Evolutionary conservation across 73 alveolate genomes (phyloP).

Genomic region (Paramecium sonneborni): DNA sequence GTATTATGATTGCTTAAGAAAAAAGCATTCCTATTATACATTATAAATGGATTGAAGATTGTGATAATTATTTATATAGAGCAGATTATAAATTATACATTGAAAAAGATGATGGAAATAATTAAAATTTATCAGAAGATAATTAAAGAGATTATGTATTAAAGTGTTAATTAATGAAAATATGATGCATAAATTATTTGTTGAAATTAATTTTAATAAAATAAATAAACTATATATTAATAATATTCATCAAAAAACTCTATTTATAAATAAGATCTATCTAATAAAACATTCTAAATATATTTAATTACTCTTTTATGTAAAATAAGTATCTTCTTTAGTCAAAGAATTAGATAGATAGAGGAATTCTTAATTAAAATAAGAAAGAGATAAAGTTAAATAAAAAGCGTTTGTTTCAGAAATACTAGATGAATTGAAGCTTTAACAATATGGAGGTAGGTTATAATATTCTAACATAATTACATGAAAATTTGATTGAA

Average conservation of each 20-base stretch:
- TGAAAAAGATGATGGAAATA: not conserved
- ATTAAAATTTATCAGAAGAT: not conserved
- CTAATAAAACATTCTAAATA: too few relatives aligned
- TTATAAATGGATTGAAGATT: slow-evolving; percentile 55
- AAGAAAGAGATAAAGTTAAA: not conserved
- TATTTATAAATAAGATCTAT: not conserved
- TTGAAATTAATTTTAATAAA: not conserved
- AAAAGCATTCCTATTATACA: slow-evolving; percentile 16
- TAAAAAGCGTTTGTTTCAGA: not conserved
- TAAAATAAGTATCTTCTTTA: too few relatives aligned
- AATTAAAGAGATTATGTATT: not conserved
- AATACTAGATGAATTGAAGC: not conserved
- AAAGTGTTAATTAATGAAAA: not conserved
- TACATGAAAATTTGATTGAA: not conserved
- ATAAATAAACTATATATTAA: not conserved
- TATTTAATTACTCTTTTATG: too few relatives aligned
- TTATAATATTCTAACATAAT: not conserved
- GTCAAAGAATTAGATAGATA: not conserved
- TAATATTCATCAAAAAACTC: not conserved
- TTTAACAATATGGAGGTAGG: not conserved
- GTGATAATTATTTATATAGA: not conserved
- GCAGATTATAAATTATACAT: not conserved
- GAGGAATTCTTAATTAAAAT: not conserved
- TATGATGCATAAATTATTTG: not conserved
- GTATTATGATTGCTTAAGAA: slow-evolving; percentile 3